Conservation (phyloP, 192 early-diverging fungal genomes). For the Backusella mclennaniae region DNA sequence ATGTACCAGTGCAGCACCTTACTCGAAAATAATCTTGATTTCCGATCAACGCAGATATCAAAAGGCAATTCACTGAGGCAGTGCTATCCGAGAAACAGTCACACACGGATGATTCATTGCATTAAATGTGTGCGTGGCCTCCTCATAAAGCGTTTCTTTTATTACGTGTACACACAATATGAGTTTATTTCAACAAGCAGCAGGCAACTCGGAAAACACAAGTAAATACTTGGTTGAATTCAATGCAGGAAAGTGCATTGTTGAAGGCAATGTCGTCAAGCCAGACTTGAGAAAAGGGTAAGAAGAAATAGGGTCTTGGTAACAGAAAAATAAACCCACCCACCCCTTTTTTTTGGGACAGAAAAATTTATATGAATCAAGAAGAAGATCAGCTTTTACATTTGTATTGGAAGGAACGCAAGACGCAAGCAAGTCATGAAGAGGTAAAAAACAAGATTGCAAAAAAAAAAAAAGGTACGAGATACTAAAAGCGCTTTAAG, state of each 20-base stretch:
- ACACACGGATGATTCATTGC: too few relatives aligned
- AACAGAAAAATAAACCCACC: neutral
- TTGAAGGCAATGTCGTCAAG: constrained; percentile 63
- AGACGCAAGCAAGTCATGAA: constrained; percentile 47
- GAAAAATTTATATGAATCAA: constrained; percentile 61
- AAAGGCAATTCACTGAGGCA: too few relatives aligned
- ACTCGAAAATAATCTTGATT: too few relatives aligned
- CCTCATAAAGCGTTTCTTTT: neutral
- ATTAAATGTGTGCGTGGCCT: neutral
- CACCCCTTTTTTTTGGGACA: constrained; percentile 10
- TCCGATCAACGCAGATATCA: too few relatives aligned
- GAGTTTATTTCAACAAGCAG: constrained; percentile 36
- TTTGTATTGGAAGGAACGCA: constrained; percentile 80
- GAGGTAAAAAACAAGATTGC: constrained; percentile 20
- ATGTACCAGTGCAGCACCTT: too few relatives aligned
- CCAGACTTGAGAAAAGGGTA: constrained; percentile 53
- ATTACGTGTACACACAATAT: constrained; percentile 17
- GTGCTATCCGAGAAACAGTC: too few relatives aligned
- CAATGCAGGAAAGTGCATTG: constrained; percentile 69
- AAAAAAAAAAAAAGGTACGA: neutral
- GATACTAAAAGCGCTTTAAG: constrained; percentile 4
- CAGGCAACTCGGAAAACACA: neutral
- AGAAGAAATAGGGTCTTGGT: neutral
- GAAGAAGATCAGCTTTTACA: constrained; percentile 73
- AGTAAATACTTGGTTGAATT: constrained; percentile 51